Percentiles rank a stretch among this genome's conserved stretches.
Evolutionary conservation across 257 asterid species (phyloP).

Genomic region (Echium plantagineum): DNA sequence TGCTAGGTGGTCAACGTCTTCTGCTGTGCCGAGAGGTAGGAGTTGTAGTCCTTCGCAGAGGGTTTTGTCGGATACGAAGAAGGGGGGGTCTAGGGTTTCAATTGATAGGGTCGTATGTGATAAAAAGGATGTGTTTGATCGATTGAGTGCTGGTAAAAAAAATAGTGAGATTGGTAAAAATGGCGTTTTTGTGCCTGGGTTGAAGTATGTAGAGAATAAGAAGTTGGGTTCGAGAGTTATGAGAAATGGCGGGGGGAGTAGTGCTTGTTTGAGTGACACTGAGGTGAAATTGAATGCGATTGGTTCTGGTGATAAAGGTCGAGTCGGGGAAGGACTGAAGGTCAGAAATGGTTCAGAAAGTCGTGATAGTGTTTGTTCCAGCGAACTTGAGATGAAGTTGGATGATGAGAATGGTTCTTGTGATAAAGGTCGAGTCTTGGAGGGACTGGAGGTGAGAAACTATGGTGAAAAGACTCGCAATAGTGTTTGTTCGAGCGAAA

Average conservation of each 20-base stretch:
- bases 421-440: constrained; percentile 9
- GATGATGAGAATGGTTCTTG: constrained; percentile 6
- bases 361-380: too few species aligned
- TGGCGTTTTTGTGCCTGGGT: neutral
- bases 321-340: too few species aligned
- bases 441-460: constrained; percentile 13
- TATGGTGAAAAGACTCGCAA: constrained; percentile 11
- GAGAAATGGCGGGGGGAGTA: constrained; percentile 1
- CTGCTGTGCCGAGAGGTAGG: constrained; percentile 68
- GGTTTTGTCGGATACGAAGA: constrained; percentile 27
- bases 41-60: constrained; percentile 67
- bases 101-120: constrained; percentile 17
- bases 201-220: neutral
- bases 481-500: too few species aligned
- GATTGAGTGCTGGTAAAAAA: constrained; percentile 9
- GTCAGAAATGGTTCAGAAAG: too few species aligned
- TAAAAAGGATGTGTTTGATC: constrained; percentile 14
- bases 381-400: constrained; percentile 12
- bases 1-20: constrained; percentile 42
- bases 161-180: constrained; percentile 21
- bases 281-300: too few species aligned
- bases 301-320: too few species aligned
- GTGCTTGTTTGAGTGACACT: too few species aligned
- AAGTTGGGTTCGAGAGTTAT: neutral
- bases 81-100: constrained; percentile 31